A percentile compares a stretch with the other conserved stretches of the same genome.
Conservation (phyloP, 345 rosid genomes). For the Brassica juncea region DNA sequence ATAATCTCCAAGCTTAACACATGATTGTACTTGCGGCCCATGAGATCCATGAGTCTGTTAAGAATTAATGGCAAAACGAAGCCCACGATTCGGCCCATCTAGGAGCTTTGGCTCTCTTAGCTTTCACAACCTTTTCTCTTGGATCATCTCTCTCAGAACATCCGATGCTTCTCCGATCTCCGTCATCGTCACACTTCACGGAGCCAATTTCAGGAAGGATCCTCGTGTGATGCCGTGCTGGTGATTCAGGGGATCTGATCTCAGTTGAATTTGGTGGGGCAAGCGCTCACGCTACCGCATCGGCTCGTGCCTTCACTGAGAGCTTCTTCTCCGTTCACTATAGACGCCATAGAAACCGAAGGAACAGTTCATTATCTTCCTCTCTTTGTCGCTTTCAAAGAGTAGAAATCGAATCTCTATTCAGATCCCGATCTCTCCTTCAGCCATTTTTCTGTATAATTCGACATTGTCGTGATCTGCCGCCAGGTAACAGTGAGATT, state of each 20-base stretch:
- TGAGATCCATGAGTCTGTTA: no score
- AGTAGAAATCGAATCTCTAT: constrained; percentile 21
- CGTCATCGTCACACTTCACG: background rate
- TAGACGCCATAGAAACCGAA: background rate
- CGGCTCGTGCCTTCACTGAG: constrained; percentile 1
- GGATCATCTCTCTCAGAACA: constrained; percentile 32
- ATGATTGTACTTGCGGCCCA: no score
- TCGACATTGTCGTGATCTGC: no score
- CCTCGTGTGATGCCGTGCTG: background rate
- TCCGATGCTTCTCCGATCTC: constrained; percentile 34
- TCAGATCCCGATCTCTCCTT: constrained; percentile 36
- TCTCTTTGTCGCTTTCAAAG: background rate
- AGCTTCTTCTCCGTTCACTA: constrained; percentile 18
- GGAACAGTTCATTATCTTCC: background rate
- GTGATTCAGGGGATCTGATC: constrained; percentile 25
- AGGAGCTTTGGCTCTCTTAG: background rate
- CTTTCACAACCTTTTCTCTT: constrained; percentile 10
- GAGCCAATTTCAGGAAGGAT: constrained; percentile 20
- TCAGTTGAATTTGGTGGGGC: constrained; percentile 2
- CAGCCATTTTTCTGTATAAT: background rate
- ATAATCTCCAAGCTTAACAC: no score
- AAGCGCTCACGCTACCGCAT: constrained; percentile 22
- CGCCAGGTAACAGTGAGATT: no score
- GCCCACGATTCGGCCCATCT: no score
- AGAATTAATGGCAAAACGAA: no score